Evolutionary conservation across 306 rosid genomes (phyloP), one percentile per base, ranked within the genome.

Genomic region (Acacia crassicarpa): DNA sequence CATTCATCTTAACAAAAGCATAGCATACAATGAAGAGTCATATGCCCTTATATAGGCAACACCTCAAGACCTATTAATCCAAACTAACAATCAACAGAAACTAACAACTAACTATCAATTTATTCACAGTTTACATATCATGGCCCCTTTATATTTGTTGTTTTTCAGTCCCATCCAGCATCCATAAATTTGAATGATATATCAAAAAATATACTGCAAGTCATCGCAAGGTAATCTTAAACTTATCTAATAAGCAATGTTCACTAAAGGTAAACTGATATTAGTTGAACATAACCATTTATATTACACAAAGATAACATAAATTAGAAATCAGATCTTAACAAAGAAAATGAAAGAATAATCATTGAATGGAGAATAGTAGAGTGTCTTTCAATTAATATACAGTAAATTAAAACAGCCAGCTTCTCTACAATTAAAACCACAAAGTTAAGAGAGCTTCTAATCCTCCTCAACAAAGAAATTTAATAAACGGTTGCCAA

Each of bases 211-310:
- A 38, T 38, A 38, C 41, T 38, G 41, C 41, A 38, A 38, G 8
- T 38, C 41, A 38, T 38, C 41, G 6, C 41, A 38, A 38, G 41
- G 8, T 38, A 38, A 38, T 38, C 41, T 38, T 38, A 38, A 38
- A 38, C 41, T 38, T 38, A 78, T 75, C 67, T 17, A 67, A 78
- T 38, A 78, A 78, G 53, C 44, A 30, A 78, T 40, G 8, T 22
- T n/a, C 67, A 78, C 51, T 38, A 67, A 53, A 62, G 61, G n/a
- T 71, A 44, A 51, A 71, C 58, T 23, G 38, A 9, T 14, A 71
- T 48, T 16, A 48, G 56, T 48, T 48, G 22, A 30, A 72, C 40
- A 72, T 67, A 19, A 19, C 27, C 48, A 40, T 74, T 53, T 32
- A 74, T 27, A 74, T 32, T 51, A 51, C 6, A 51, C 45, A 19